Percentiles rank a stretch among this genome's conserved stretches.
phyloP scores from a whole-genome alignment of 139 green algal genomes.

The Tetradesmus obliquus region DNA sequence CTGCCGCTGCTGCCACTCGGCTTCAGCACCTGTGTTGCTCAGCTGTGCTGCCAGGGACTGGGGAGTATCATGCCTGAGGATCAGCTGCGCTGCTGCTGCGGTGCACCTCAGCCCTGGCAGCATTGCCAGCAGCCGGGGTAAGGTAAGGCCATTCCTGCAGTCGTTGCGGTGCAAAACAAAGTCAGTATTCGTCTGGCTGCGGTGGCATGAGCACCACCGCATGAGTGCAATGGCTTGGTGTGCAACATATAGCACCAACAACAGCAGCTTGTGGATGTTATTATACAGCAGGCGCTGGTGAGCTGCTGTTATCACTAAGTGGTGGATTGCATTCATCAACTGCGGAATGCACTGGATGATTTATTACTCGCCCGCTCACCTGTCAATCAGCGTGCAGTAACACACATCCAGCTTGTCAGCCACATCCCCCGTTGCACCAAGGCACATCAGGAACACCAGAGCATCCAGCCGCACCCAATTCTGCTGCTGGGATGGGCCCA shows the following conservation, averaged over 20 bases:
- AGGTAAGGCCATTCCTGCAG: neutral
- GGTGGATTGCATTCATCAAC: no score
- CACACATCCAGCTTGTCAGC: slow-evolving; percentile 24
- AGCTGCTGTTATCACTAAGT: no score
- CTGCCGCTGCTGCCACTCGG: neutral
- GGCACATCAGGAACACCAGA: slow-evolving; percentile 8
- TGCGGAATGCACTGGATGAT: no score
- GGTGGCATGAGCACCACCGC: no score
- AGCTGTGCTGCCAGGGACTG: slow-evolving; percentile 18
- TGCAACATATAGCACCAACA: no score
- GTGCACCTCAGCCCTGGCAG: neutral
- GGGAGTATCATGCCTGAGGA: neutral
- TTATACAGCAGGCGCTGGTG: no score
- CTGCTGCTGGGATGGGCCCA: neutral
- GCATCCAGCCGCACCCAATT: slow-evolving; percentile 19
- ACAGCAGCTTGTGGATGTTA: no score
- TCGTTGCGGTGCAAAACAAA: neutral
- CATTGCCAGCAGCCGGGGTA: neutral
- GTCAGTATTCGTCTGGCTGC: neutral
- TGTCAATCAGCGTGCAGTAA: neutral
- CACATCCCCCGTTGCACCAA: neutral
- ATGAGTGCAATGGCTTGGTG: no score
- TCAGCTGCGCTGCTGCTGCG: slow-evolving; percentile 23
- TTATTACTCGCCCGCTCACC: neutral
- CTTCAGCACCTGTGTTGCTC: neutral